Conservation (phyloP, 2,329 filamentous ascomycete genomes). For the Fusarium sambucinum region DNA sequence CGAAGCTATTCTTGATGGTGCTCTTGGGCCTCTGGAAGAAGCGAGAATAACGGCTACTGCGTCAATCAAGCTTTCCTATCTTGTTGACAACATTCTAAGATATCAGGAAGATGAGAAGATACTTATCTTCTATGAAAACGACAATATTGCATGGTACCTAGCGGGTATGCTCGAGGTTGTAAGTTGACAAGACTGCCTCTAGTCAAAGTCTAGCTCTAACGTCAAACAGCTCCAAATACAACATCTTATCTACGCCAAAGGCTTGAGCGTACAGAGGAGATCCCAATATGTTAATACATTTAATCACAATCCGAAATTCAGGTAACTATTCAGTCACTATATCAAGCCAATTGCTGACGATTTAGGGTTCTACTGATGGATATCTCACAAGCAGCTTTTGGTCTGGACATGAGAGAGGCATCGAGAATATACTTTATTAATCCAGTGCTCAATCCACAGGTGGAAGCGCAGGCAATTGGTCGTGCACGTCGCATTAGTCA, state of each 20-base stretch:
- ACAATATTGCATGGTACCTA: constrained; percentile 88
- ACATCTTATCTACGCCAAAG: constrained; percentile 76
- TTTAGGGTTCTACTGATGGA: constrained; percentile 86
- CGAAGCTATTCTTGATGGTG: constrained; percentile 38
- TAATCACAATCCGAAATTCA: constrained; percentile 74
- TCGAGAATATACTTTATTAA: constrained; percentile 91
- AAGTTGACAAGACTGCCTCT: constrained; percentile 42
- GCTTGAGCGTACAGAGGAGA: constrained; percentile 70
- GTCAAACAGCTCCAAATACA: constrained; percentile 64
- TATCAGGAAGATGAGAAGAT: constrained; percentile 84
- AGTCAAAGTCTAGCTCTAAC: constrained; percentile 14
- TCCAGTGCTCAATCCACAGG: constrained; percentile 84
- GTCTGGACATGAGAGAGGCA: constrained; percentile 85
- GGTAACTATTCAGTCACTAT: constrained; percentile 49
- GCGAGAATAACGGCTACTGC: constrained; percentile 80
- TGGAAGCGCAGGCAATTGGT: constrained; percentile 92
- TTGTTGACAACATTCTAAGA: constrained; percentile 77
- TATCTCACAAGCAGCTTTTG: constrained; percentile 87
- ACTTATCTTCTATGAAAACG: constrained; percentile 90
- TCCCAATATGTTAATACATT: constrained; percentile 84
- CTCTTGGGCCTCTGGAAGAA: constrained; percentile 63
- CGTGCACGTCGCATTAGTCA: constrained; percentile 91
- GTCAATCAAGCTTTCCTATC: constrained; percentile 88
- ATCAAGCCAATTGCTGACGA: constrained; percentile 5
- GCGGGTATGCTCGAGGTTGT: constrained; percentile 83